A percentile compares a stretch with the other conserved stretches of the same genome.
phyloP scores from a whole-genome alignment of 75 land plant genomes.

The Cupressus sempervirens region DNA sequence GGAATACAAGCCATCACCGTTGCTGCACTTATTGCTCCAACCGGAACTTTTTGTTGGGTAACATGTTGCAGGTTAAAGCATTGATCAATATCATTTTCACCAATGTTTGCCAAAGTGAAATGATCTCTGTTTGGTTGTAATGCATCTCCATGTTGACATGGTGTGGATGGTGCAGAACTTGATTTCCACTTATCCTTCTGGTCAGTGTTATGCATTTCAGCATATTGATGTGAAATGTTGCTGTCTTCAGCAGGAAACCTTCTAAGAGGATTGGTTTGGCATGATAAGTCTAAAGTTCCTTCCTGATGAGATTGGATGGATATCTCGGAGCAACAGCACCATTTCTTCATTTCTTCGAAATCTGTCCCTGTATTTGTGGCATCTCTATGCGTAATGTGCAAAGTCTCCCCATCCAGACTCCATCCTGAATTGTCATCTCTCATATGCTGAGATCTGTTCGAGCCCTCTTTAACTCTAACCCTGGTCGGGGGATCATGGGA shows the following conservation, averaged over 20 bases:
- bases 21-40: slow-evolving; percentile 15
- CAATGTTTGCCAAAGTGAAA: background rate
- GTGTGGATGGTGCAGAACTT: background rate
- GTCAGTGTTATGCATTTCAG: background rate
- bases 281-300: background rate
- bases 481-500: background rate
- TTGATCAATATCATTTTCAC: background rate
- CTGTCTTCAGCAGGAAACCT: background rate
- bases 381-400: background rate
- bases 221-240: background rate
- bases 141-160: background rate
- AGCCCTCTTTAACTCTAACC: background rate
- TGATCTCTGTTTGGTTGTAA: background rate
- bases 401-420: background rate
- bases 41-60: slow-evolving; percentile 20
- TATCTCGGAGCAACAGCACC: background rate
- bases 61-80: background rate
- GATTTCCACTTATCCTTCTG: background rate
- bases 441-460: background rate
- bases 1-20: background rate
- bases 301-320: background rate
- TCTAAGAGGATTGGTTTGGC: background rate
- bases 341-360: background rate
- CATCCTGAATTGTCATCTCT: background rate
- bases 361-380: background rate